These are phyloP conservation scores for Margaritispora aquatica DNA, from an alignment of 495 filamentous ascomycete species.

Conservation along the genomic window DNA sequence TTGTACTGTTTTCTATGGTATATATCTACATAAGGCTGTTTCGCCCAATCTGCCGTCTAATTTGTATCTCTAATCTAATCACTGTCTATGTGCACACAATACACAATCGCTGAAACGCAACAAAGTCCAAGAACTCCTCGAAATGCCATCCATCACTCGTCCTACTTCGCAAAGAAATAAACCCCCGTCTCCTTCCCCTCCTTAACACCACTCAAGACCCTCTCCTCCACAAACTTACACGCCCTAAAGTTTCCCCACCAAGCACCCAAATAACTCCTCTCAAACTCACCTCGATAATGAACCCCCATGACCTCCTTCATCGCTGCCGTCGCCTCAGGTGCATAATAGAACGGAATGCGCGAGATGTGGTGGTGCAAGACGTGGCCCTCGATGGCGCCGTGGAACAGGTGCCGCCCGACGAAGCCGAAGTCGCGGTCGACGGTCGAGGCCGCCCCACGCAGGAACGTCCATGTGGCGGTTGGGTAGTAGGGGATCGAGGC, in stretches of 20 bases:
- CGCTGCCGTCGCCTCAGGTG: slow-evolving; percentile 59
- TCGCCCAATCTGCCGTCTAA: too few relatives aligned
- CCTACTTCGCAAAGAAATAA: slow-evolving; percentile 7
- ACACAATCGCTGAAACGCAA: not conserved
- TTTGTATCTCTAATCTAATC: too few relatives aligned
- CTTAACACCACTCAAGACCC: too few relatives aligned
- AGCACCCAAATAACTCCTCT: slow-evolving; percentile 35
- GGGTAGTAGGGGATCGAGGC: slow-evolving; percentile 57
- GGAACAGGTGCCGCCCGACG: slow-evolving; percentile 59
- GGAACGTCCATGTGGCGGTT: slow-evolving; percentile 55
- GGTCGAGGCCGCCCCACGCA: slow-evolving; percentile 57
- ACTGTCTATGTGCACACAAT: too few relatives aligned
- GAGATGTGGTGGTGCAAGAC: slow-evolving; percentile 61
- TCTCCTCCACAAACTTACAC: slow-evolving; percentile 52
- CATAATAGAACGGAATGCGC: slow-evolving; percentile 64
- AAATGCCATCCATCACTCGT: not conserved
- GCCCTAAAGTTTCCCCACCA: slow-evolving; percentile 38
- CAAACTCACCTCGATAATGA: slow-evolving; percentile 49
- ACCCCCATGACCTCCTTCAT: slow-evolving; percentile 56
- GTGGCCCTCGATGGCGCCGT: slow-evolving; percentile 65
- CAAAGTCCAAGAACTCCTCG: not conserved
- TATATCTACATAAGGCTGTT: too few relatives aligned
- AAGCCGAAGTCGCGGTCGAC: slow-evolving; percentile 64
- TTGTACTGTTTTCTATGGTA: too few relatives aligned
- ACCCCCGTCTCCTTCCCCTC: slow-evolving; percentile 19